Conservation (phyloP, 2,329 filamentous ascomycete genomes). For the Aureobasidium mangrovei region DNA sequence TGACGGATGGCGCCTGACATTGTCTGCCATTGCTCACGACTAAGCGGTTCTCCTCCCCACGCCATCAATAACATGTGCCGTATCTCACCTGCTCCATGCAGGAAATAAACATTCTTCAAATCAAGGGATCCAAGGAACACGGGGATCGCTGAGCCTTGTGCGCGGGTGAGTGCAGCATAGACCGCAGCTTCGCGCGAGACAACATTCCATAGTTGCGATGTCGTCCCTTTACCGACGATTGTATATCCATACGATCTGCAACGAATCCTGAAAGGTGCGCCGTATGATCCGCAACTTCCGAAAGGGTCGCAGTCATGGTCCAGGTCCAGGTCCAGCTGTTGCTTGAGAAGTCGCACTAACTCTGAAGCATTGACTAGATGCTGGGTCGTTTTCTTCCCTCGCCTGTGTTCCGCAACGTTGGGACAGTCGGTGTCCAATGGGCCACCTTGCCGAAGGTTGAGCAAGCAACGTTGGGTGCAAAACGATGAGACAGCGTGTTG, state of each 20-base stretch:
- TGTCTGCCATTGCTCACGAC: slow-evolving; percentile 6
- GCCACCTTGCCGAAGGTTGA: neutral
- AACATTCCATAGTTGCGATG: slow-evolving; percentile 25
- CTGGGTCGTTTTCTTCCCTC: slow-evolving; percentile 1
- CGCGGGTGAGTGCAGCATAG: slow-evolving; percentile 27
- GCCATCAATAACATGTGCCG: slow-evolving; percentile 30
- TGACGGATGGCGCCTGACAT: neutral
- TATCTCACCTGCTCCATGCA: slow-evolving; percentile 27
- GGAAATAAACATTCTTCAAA: slow-evolving; percentile 31
- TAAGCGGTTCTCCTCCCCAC: slow-evolving; percentile 24
- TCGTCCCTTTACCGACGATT: slow-evolving; percentile 27
- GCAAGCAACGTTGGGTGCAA: slow-evolving; percentile 11
- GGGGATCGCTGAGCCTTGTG: slow-evolving; percentile 32
- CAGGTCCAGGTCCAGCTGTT: slow-evolving; percentile 24
- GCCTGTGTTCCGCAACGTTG: slow-evolving; percentile 1
- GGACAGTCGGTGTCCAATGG: slow-evolving; percentile 6
- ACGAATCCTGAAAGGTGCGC: slow-evolving; percentile 26
- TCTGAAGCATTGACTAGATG: slow-evolving; percentile 1
- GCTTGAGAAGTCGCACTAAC: slow-evolving; percentile 21
- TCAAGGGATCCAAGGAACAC: slow-evolving; percentile 34
- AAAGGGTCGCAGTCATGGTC: slow-evolving; percentile 25
- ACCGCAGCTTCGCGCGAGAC: slow-evolving; percentile 31
- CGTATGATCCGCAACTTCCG: slow-evolving; percentile 21
- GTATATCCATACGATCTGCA: slow-evolving; percentile 22
- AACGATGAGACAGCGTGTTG: neutral